Evolutionary conservation across 352 stramenopile genomes (phyloP), one percentile per base, ranked within the genome.

Genomic region (Blastocystis hominis): DNA sequence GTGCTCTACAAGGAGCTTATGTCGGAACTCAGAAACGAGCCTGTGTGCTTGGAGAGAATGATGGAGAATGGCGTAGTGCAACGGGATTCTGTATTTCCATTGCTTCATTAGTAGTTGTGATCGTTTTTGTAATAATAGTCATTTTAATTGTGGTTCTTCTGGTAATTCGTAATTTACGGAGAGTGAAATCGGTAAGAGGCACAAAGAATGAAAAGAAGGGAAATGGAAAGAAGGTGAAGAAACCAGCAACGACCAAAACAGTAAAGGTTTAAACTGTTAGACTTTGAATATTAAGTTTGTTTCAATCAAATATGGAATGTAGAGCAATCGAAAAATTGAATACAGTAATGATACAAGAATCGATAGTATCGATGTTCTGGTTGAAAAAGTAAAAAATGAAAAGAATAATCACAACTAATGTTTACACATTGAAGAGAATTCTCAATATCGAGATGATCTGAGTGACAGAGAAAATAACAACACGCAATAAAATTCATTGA

Each of bases 21-120:
- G 47, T 76, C 3, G 64, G 64, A n/a, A 76, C 64, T 2, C 64
- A 76, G 64, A 76, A 76, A 40, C 47, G 64, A n/a, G 15, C 20
- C 5, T 76, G 64, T 50, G n/a, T 53, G 30, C 36, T 76, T 34
- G 64, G 64, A 50, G 42, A 15, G 30, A n/a, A 55, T 15, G 64
- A 76, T 34, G 64, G 64, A 40, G 64, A 56, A 17, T 76, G 64
- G 64, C 40, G 55, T 34, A 76, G 0, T 3, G 42, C 34, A 17
- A 50, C 36, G 30, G 64, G 64, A 55, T 76, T 55, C 64, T 76
- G 64, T 34, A 54, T 76, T 7, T 55, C 68, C 53, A 30, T 78
- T 13, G 24, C 38, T 4, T 7, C 38, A 30, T 15, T 78, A 10
- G 44, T 78, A 4, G n/a, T 55, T 13, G 17, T 76, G 2, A 55